Evolutionary conservation across 148 eudicot species (phyloP), one percentile per base, ranked within the genome.

Genomic region (Rhododendron williamsianum): DNA sequence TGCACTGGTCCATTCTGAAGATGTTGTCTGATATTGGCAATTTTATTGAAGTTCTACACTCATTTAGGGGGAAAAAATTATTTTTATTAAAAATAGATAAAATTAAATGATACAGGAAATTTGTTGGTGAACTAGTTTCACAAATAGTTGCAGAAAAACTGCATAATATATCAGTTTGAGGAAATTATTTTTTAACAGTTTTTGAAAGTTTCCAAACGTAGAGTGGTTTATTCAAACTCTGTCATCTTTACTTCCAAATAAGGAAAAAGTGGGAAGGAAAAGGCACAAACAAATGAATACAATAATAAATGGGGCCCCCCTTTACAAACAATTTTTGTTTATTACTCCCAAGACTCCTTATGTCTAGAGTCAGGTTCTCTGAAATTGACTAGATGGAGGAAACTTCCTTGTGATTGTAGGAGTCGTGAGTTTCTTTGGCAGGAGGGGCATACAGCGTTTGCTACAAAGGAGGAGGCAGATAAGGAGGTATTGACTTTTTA

Each of bases 401-500:
- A 81, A 80, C 46, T 27, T 80, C 35, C 35, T 69, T 87, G 35
- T 91, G 83, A 60, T 72, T 89, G 80, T 87, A 97, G 99, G 99
- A 97, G 99, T 84, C 95, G 99, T 73, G 99, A 97, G 88, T 97
- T 95, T 88, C 98, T 95, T 78, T 95, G 99, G 99, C 99, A 97
- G 88, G 99, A 97, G 89, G 99, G 99, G 12, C 99, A 97, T 81
- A 97, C 99, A 2, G 99, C 99, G 71, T 94, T 94, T 90, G 98
- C 98, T 79, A 92, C 99, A 45, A 92, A 94, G 91, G 93, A 83
- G 78, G 99, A 97, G 85, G 99, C 99, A 51, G 99, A 95, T 89
- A 78, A 87, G 54, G 99, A 97, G 98, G 99, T 97, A 93, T 54
- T 80, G 51, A 13, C 52, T 36, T 63, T 63, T 63, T 9, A 63